These are phyloP conservation scores for Phyllosticta paracitricarpa DNA, from an alignment of 2,329 filamentous ascomycete genomes.

Conservation along the genomic window DNA sequence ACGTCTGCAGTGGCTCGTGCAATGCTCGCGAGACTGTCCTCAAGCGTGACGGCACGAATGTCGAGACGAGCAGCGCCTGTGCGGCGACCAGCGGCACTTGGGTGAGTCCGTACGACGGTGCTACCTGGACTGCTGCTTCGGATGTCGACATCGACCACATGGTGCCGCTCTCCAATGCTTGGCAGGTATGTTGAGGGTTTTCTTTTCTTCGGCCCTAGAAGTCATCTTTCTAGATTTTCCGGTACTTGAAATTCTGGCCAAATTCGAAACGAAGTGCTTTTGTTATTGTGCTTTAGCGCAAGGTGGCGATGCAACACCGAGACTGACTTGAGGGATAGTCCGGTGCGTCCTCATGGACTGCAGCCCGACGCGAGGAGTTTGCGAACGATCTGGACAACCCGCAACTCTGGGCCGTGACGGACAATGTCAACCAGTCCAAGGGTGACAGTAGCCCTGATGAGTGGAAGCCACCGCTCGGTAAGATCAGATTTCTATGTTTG, in stretches of 20 bases:
- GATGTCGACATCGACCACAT: slow-evolving; percentile 79
- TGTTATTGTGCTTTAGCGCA: neutral
- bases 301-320: neutral
- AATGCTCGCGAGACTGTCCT: slow-evolving; percentile 65
- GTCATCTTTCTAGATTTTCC: too few species aligned
- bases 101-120: slow-evolving; percentile 65
- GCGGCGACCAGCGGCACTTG: slow-evolving; percentile 56
- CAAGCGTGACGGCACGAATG: slow-evolving; percentile 59
- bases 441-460: slow-evolving; percentile 62
- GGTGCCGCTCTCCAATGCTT: slow-evolving; percentile 71
- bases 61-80: slow-evolving; percentile 52
- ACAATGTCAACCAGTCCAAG: slow-evolving; percentile 64
- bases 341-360: slow-evolving; percentile 64
- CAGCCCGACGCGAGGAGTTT: slow-evolving; percentile 53
- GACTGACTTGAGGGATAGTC: slow-evolving; percentile 36
- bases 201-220: neutral
- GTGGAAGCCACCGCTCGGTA: slow-evolving; percentile 63
- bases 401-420: slow-evolving; percentile 70
- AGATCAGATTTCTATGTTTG: slow-evolving; percentile 20
- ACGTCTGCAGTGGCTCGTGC: slow-evolving; percentile 45
- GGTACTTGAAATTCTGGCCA: too few species aligned
- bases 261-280: neutral
- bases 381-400: slow-evolving; percentile 70
- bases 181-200: slow-evolving; percentile 45
- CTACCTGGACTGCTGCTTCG: slow-evolving; percentile 54